These are phyloP conservation scores for button mushroom (Agaricus bisporus) DNA, from an alignment of 768 basidiomycete species.

Conservation along the genomic window DNA sequence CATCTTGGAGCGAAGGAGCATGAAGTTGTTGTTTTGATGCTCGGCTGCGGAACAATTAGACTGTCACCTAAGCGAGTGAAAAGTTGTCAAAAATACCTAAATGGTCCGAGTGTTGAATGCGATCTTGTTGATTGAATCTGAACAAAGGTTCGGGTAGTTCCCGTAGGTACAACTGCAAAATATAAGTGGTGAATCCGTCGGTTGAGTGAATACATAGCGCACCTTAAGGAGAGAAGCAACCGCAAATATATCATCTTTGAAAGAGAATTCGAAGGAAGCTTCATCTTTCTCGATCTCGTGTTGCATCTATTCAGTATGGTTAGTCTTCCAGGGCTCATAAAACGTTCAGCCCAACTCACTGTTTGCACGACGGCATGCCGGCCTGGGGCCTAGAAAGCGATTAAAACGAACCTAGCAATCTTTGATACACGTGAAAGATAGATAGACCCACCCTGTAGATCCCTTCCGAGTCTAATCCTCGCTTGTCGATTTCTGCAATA, in stretches of 20 bases:
- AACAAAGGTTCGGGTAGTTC: constrained; percentile 90
- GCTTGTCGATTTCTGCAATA: constrained; percentile 74
- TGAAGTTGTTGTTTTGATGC: constrained; percentile 65
- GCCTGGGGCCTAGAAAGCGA: constrained; percentile 59
- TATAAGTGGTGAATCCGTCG: constrained; percentile 10
- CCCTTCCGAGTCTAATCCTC: constrained; percentile 74
- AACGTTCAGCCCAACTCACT: constrained; percentile 33
- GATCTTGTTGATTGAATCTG: constrained; percentile 71
- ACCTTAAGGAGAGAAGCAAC: constrained; percentile 86
- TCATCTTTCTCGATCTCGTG: constrained; percentile 88
- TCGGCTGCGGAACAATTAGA: constrained; percentile 40
- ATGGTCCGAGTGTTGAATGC: constrained; percentile 75
- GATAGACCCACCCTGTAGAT: constrained; percentile 60
- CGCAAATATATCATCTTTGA: constrained; percentile 75
- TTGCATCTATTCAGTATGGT: constrained; percentile 47
- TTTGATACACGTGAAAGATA: background rate
- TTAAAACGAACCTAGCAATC: constrained; percentile 1
- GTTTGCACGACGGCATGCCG: constrained; percentile 81
- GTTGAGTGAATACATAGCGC: constrained; percentile 11
- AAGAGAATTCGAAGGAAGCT: constrained; percentile 63
- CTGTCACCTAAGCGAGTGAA: background rate
- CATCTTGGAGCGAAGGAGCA: constrained; percentile 80
- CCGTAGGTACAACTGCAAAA: constrained; percentile 63
- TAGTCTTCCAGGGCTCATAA: background rate
- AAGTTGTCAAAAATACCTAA: constrained; percentile 42